phyloP scores from a whole-genome alignment of 805 yeast species.

The Ogataea nakhonphanomensis region DNA sequence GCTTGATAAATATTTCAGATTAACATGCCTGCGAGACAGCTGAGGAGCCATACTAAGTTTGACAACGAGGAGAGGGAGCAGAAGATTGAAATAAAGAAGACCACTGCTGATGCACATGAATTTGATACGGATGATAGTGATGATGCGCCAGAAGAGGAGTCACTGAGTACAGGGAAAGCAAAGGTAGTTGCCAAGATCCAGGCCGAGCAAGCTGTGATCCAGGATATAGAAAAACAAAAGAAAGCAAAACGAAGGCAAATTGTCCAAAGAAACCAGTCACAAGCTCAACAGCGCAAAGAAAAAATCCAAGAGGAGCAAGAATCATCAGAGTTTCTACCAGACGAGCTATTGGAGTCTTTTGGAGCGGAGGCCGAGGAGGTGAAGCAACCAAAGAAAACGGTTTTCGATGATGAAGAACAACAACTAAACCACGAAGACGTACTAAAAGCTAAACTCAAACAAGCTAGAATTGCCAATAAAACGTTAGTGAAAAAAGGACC shows the following conservation, averaged over 20 bases:
- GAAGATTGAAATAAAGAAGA: slow-evolving; percentile 11
- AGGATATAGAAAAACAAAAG: slow-evolving; percentile 26
- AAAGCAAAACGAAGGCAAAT: slow-evolving; percentile 31
- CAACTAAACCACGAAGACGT: slow-evolving; percentile 10
- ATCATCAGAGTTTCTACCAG: slow-evolving; percentile 38
- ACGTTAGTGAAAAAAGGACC: slow-evolving; percentile 37
- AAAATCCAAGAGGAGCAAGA: slow-evolving; percentile 17
- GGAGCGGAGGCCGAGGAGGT: slow-evolving; percentile 12
- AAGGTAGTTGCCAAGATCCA: slow-evolving; percentile 11
- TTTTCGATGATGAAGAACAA: slow-evolving; percentile 29
- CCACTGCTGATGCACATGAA: slow-evolving; percentile 18
- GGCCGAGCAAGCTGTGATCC: slow-evolving; percentile 25
- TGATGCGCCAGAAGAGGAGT: slow-evolving; percentile 53
- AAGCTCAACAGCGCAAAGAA: slow-evolving; percentile 21
- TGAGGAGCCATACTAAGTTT: slow-evolving; percentile 21
- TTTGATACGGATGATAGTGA: slow-evolving; percentile 27
- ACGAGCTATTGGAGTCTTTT: slow-evolving; percentile 35
- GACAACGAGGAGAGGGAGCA: slow-evolving; percentile 11
- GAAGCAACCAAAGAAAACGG: slow-evolving; percentile 31
- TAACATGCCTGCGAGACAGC: slow-evolving; percentile 11
- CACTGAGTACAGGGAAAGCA: slow-evolving; percentile 17
- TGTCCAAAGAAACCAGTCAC: slow-evolving; percentile 35
- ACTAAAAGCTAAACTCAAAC: slow-evolving; percentile 26
- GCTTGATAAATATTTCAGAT: slow-evolving; percentile 3
- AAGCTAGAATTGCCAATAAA: slow-evolving; percentile 31